Conservation (phyloP, 2,329 filamentous ascomycete species). For the Clarireedia paspali region DNA sequence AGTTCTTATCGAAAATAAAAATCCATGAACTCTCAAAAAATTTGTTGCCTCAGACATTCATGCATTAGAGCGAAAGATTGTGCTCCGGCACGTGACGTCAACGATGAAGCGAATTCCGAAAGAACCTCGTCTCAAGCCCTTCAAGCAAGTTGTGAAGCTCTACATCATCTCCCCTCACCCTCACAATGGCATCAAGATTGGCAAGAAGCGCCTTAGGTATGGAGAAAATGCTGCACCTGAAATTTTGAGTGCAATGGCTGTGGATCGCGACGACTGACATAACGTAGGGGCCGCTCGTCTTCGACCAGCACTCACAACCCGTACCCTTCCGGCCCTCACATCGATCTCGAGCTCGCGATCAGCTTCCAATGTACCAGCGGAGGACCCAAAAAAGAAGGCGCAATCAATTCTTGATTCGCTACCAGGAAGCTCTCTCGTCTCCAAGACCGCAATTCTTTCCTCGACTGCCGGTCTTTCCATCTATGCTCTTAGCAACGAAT, state of each 20-base stretch:
- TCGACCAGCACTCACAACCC: slow-evolving; percentile 71
- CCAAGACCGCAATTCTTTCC: slow-evolving; percentile 96
- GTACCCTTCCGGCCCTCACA: slow-evolving; percentile 66
- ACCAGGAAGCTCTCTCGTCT: slow-evolving; percentile 84
- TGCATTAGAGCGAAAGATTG: background rate
- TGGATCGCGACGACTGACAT: slow-evolving; percentile 25
- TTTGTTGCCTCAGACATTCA: background rate
- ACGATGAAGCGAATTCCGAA: slow-evolving; percentile 19
- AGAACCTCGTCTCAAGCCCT: slow-evolving; percentile 21
- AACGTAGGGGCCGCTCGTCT: slow-evolving; percentile 73
- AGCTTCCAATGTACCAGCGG: slow-evolving; percentile 69
- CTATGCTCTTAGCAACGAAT: slow-evolving; percentile 97
- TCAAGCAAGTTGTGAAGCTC: slow-evolving; percentile 26
- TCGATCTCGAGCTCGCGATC: slow-evolving; percentile 58
- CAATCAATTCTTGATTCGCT: slow-evolving; percentile 90
- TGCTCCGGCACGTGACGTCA: slow-evolving; percentile 4
- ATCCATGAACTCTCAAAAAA: background rate
- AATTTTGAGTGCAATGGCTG: slow-evolving; percentile 17
- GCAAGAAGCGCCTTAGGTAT: slow-evolving; percentile 91
- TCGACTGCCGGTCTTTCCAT: slow-evolving; percentile 83
- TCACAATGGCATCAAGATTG: slow-evolving; percentile 96
- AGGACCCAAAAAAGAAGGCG: slow-evolving; percentile 94
- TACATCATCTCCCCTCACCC: slow-evolving; percentile 47
- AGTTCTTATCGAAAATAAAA: slow-evolving; percentile 7
- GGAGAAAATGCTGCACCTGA: slow-evolving; percentile 34